phyloP scores from a whole-genome alignment of 2,329 filamentous ascomycete genomes.

The Lasiodiplodia hormozganensis region DNA sequence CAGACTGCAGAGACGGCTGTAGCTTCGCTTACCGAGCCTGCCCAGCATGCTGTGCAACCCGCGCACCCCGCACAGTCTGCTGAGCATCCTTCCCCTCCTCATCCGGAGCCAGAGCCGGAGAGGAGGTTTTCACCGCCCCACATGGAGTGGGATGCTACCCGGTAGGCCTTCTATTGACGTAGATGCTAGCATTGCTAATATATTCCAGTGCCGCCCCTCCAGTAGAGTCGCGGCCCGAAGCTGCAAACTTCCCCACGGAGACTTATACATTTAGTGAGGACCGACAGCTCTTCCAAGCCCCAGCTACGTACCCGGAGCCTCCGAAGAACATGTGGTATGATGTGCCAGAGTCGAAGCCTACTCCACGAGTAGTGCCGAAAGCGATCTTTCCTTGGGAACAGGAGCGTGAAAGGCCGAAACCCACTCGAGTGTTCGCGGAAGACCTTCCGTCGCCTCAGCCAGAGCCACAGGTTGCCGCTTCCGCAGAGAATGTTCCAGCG shows the following conservation, averaged over 20 bases:
- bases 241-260: conserved; percentile 77
- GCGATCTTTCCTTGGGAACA: conserved; percentile 93
- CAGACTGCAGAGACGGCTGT: conserved; percentile 47
- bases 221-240: conserved; percentile 78
- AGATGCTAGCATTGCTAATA: conserved; percentile 31
- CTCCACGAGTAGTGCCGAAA: conserved; percentile 65
- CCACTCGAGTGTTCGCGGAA: conserved; percentile 71
- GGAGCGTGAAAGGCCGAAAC: conserved; percentile 66
- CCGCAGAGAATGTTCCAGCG: conserved; percentile 1
- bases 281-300: conserved; percentile 76
- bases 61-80: conserved; percentile 45
- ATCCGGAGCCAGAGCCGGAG: conserved; percentile 56
- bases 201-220: conserved; percentile 56
- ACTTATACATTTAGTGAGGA: conserved; percentile 86
- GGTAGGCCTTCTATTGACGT: conserved; percentile 49
- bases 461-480: conserved; percentile 36
- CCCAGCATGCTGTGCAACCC: conserved; percentile 53
- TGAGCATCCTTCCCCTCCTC: conserved; percentile 45
- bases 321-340: conserved; percentile 90
- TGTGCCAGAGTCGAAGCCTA: conserved; percentile 67
- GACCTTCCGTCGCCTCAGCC: conserved; percentile 50
- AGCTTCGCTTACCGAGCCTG: conserved; percentile 51
- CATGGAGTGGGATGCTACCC: conserved; percentile 68
- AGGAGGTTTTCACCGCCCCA: conserved; percentile 64
- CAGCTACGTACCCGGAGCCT: conserved; percentile 78